phyloP scores from a whole-genome alignment of 2,329 filamentous ascomycete genomes.

The Ascochyta pisi region DNA sequence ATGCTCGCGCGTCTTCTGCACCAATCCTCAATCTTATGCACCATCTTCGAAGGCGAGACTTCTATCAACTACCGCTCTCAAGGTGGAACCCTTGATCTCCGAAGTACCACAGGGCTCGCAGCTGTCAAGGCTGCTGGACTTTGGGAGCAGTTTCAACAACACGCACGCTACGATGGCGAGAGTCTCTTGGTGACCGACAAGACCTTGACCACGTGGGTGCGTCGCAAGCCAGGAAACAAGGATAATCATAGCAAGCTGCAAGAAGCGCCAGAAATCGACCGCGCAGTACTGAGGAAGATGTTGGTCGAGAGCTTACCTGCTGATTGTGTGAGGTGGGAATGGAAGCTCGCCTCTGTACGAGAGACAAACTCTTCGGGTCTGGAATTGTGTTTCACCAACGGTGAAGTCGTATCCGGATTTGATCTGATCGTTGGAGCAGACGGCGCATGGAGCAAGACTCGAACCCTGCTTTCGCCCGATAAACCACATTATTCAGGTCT shows the following conservation, averaged over 20 bases:
- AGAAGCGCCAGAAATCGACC: constrained; percentile 39
- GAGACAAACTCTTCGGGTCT: constrained; percentile 15
- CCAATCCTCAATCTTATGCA: constrained; percentile 53
- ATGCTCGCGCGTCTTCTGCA: constrained; percentile 62
- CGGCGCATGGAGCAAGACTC: constrained; percentile 53
- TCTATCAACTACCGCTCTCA: constrained; percentile 39
- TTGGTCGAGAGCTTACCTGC: constrained; percentile 33
- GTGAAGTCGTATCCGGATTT: constrained; percentile 39
- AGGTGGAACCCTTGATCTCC: constrained; percentile 61
- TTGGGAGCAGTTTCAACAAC: constrained; percentile 56
- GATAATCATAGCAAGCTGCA: constrained; percentile 15
- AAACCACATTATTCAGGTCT: constrained; percentile 49
- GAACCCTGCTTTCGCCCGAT: constrained; percentile 38
- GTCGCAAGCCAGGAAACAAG: constrained; percentile 18
- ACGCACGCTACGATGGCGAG: constrained; percentile 53
- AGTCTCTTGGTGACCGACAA: constrained; percentile 53
- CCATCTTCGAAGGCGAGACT: constrained; percentile 56
- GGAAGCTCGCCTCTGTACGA: constrained; percentile 28
- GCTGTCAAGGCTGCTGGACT: constrained; percentile 60
- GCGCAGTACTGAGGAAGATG: constrained; percentile 28
- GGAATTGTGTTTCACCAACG: constrained; percentile 37
- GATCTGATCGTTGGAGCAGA: constrained; percentile 56
- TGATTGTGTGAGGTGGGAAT: constrained; percentile 33
- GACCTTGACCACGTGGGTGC: constrained; percentile 32
- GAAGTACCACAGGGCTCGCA: constrained; percentile 58